Evolutionary conservation across 148 eudicot genomes (phyloP).

Genomic region (Bassia scoparia): DNA sequence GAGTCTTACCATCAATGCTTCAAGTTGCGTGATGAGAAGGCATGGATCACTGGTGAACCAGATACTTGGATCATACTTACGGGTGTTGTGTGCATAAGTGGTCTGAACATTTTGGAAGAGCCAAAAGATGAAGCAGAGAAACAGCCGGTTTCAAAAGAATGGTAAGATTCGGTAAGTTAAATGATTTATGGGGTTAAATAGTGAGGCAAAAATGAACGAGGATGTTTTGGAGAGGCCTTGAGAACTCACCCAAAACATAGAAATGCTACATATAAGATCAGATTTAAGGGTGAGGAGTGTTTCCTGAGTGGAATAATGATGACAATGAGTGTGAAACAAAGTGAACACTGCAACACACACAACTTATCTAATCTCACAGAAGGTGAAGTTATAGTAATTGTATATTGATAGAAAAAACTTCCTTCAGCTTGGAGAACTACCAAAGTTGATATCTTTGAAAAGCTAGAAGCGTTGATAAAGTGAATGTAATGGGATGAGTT

Average conservation of each 20-base stretch:
- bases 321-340: too few species aligned
- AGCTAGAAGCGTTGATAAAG: background rate
- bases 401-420: background rate
- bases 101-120: conserved; percentile 6
- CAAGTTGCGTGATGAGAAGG: background rate
- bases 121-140: conserved; percentile 10
- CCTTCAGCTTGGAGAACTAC: too few species aligned
- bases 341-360: too few species aligned
- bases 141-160: background rate
- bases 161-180: background rate
- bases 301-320: conserved; percentile 11
- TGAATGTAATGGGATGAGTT: background rate
- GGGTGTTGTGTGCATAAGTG: background rate
- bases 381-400: background rate
- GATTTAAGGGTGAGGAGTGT: background rate
- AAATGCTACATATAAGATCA: background rate
- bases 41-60: conserved; percentile 15
- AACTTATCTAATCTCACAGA: background rate
- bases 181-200: background rate
- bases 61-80: conserved; percentile 8
- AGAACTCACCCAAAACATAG: background rate
- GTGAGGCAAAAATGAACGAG: background rate
- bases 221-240: conserved; percentile 8
- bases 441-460: background rate
- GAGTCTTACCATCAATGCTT: conserved; percentile 15